Evolutionary conservation across 2,329 filamentous ascomycete species (phyloP).

Genomic region (Dactylellina sp.): DNA sequence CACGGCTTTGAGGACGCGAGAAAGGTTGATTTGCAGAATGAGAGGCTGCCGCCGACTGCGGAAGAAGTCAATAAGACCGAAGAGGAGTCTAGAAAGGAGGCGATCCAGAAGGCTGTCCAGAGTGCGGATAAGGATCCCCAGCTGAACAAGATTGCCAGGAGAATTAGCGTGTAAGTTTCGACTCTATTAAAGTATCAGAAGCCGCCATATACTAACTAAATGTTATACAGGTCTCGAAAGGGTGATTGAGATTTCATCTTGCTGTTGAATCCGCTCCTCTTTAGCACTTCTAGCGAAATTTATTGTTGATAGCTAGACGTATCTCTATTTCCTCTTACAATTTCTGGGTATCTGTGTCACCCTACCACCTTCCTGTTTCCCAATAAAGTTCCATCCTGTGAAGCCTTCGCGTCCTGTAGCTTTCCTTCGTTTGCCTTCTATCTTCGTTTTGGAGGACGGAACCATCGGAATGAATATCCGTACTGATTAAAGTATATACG

Average conservation of each 20-base stretch:
- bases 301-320: conserved; percentile 41
- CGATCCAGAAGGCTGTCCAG: conserved; percentile 83
- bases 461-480: conserved; percentile 21
- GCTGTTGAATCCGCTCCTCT: conserved; percentile 17
- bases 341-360: too few species aligned
- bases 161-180: conserved; percentile 89
- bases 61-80: conserved; percentile 89
- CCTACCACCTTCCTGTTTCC: background rate
- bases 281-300: conserved; percentile 28
- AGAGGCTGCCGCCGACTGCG: conserved; percentile 88
- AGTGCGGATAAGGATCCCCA: conserved; percentile 94
- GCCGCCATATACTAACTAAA: conserved; percentile 8
- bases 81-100: conserved; percentile 82
- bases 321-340: background rate
- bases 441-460: conserved; percentile 13
- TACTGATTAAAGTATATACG: conserved; percentile 23
- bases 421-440: background rate
- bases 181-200: background rate
- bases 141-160: conserved; percentile 84
- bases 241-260: conserved; percentile 32
- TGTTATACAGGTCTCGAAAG: conserved; percentile 47
- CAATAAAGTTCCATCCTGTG: conserved; percentile 6
- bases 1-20: conserved; percentile 95
- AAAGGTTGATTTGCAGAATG: conserved; percentile 97
- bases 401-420: background rate